Base-by-base conservation (phyloP, 1,284 basidiomycete species). In the Ustilago shanxiensis region DNA sequence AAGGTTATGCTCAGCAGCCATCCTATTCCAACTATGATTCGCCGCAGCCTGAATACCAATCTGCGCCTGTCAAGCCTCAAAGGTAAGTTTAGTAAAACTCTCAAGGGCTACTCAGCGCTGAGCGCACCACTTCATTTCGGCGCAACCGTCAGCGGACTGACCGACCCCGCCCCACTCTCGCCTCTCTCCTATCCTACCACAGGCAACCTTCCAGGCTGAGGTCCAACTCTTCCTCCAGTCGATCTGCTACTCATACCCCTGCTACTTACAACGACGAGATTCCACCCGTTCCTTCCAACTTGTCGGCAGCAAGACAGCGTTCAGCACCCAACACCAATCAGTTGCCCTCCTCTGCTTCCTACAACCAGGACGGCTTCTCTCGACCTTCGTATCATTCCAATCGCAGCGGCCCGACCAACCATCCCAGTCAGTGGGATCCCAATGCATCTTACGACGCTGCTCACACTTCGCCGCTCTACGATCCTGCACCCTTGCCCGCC, bases 341-440 rank as follows among this genome's bases (percentile, higher is more conserved):
- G 1, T 7, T 41, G 9, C 11, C 61, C 22, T 41, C 49, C 35
- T 51, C 60, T 14, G 41, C 66, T 31, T 59, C 60, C 22, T 44
- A 65, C 20, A 22, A 44, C 37, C 66, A 69, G 29, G 68, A 65
- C 51, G 45, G 14, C 31, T 60, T 60, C 47, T 50, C 63, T 16
- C 55, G 45, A 18, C 59, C 63, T n/a, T 56, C 62, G 26, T 62
- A 66, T 13, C 29, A 52, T 10, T 60, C 66, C 33, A 56, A 31
- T 18, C 16, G 24, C n/a, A 61, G 50, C 49, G 62, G 22, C 10
- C 20, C 59, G 18, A 44, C 33, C 52, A 52, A 62, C 22, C 72
- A 66, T 41, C 72, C 66, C 3, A 66, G 63, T 13, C 60, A 66
- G 22, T 70, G 67, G 67, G 67, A 75, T 47, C 67, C 66, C 57